Evolutionary conservation across 176 grass and related monocot species (phyloP).

Genomic region (Alloteropsis semialata): DNA sequence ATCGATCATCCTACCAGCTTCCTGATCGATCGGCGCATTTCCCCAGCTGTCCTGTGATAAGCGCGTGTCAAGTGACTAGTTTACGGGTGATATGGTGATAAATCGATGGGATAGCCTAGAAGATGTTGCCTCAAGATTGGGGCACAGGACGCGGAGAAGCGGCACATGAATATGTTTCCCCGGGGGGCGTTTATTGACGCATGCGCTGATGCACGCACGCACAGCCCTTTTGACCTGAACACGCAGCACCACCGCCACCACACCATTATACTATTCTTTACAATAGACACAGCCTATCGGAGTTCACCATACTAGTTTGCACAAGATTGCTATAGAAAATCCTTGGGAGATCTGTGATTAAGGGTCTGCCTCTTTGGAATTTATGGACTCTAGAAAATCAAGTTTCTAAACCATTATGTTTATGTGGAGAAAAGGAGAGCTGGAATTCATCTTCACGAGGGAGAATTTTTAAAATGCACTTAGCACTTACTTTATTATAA

Average conservation of each 20-base stretch:
- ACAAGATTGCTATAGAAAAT: background rate
- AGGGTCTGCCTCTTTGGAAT: background rate
- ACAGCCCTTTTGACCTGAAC: conserved; percentile 13
- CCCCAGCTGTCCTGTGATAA: background rate
- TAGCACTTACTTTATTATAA: too few species aligned
- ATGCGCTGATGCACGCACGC: conserved; percentile 38
- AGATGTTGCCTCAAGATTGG: conserved; percentile 1
- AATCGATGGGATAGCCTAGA: background rate
- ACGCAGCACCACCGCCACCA: background rate
- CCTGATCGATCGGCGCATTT: background rate
- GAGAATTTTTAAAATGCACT: too few species aligned
- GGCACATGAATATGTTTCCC: background rate
- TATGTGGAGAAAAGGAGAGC: too few species aligned
- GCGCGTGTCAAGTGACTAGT: background rate
- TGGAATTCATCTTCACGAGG: too few species aligned
- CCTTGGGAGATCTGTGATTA: too few species aligned
- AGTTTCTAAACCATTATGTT: too few species aligned
- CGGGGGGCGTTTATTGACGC: conserved; percentile 27
- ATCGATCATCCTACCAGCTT: background rate
- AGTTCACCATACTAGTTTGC: background rate
- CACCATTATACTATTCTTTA: background rate
- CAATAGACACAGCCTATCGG: background rate
- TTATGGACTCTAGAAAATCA: too few species aligned
- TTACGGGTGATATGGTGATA: conserved; percentile 5
- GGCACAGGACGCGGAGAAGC: background rate